phyloP scores from a whole-genome alignment of 352 stramenopile genomes.

The Aphanomyces cochlioides region DNA sequence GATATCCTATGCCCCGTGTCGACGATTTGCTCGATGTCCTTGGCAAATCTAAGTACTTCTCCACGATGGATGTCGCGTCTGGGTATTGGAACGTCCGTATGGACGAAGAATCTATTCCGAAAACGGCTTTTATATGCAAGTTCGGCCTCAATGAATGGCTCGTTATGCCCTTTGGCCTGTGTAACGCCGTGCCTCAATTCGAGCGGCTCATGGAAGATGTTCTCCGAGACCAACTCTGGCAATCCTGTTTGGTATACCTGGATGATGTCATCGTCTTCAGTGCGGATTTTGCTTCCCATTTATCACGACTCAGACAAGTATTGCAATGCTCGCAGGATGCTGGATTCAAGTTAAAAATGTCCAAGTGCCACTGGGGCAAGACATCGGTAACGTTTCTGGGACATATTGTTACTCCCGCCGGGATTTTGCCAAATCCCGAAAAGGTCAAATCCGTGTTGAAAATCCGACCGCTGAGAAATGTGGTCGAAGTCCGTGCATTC shows the following conservation, averaged over 20 bases:
- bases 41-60: neutral
- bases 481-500: neutral
- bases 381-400: neutral
- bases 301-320: neutral
- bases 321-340: neutral
- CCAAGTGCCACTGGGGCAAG: constrained; percentile 7
- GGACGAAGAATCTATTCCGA: neutral
- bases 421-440: constrained; percentile 5
- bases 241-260: neutral
- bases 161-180: neutral
- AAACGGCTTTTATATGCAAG: neutral
- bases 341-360: constrained; percentile 7
- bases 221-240: neutral
- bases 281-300: neutral
- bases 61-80: neutral
- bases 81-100: neutral
- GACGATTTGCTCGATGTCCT: constrained; percentile 1
- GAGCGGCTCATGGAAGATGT: constrained; percentile 6
- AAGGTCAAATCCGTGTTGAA: neutral
- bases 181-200: neutral
- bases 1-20: neutral
- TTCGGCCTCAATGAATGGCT: neutral
- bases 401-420: neutral
- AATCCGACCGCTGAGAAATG: neutral
- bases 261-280: neutral